A percentile compares a stretch with the other conserved stretches of the same genome.
Evolutionary conservation across 1,139 yeast genomes (phyloP).

Genomic region (Geotrichum siamense): DNA sequence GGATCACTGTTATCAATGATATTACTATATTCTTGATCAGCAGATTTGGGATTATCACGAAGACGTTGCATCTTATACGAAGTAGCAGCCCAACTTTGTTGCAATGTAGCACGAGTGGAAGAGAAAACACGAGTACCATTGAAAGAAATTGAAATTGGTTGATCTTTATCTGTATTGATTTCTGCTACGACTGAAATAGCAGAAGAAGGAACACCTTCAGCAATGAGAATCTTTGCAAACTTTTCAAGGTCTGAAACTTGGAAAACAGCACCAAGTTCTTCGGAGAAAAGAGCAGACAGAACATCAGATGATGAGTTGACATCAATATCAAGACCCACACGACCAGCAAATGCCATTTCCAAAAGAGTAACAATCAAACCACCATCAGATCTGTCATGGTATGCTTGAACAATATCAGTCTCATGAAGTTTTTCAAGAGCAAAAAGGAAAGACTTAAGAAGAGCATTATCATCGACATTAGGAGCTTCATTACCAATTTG

Average conservation of each 20-base stretch:
- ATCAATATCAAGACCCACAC: slow-evolving; percentile 62
- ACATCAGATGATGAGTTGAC: slow-evolving; percentile 30
- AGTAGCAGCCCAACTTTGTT: slow-evolving; percentile 80
- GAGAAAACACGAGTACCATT: slow-evolving; percentile 45
- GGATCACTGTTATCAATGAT: slow-evolving; percentile 81
- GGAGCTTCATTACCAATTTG: slow-evolving; percentile 82
- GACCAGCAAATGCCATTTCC: slow-evolving; percentile 97
- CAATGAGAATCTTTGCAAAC: slow-evolving; percentile 49
- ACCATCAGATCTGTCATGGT: slow-evolving; percentile 97
- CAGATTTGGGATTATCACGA: slow-evolving; percentile 89
- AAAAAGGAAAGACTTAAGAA: slow-evolving; percentile 62
- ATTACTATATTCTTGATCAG: slow-evolving; percentile 74
- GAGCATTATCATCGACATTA: slow-evolving; percentile 60
- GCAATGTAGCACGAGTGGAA: slow-evolving; percentile 61
- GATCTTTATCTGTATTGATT: slow-evolving; percentile 48
- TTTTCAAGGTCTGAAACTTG: slow-evolving; percentile 59
- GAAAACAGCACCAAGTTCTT: slow-evolving; percentile 95
- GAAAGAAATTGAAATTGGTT: slow-evolving; percentile 44
- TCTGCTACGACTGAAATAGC: slow-evolving; percentile 59
- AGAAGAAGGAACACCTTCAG: slow-evolving; percentile 52
- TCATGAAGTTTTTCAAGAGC: slow-evolving; percentile 67
- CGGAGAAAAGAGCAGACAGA: slow-evolving; percentile 56
- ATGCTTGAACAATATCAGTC: slow-evolving; percentile 58
- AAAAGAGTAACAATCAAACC: slow-evolving; percentile 78
- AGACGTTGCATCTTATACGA: slow-evolving; percentile 84